Evolutionary conservation across 345 rosid species (phyloP), one percentile per base, ranked within the genome.

Genomic region (Pugionium cornutum): DNA sequence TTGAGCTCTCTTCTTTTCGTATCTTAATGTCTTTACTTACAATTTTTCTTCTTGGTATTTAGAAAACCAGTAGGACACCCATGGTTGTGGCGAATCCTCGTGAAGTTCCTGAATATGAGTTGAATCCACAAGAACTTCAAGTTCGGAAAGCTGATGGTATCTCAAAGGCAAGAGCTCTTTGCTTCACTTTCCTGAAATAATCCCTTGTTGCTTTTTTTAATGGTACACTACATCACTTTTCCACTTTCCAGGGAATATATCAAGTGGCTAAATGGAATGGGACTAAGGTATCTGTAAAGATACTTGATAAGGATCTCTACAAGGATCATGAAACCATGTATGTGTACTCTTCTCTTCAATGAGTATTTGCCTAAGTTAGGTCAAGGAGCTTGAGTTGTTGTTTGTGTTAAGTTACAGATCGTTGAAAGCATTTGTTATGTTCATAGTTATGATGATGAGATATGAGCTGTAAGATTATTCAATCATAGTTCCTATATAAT

Each of bases 211-310:
- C 1, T 59, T 67, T 44, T 41, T 68, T 36, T 36, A 67, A 74
- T 68, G 32, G 47, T n/a, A 8, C 36, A 30, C 11, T 46, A 34
- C 5, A 37, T 36, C 7, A 9, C 51, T 9, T 35, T 45, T 44
- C 28, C 27, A 62, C 44, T 41, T 74, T 5, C 34, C 92, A 94
- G 97, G 99, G 99, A 59, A 64, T 83, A 45, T 94, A 86, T 84
- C 99, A 94, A 87, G 86, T 88, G 66, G 99, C 99, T 69, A 94
- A 88, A 75, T 94, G 99, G 99, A 94, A 94, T 64, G 99, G 99
- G 63, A 90, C 99, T 51, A 90, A 90, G 80, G 96, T 94, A 53
- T 73, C 88, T 47, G 96, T 90, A 18, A 94, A 94, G 95, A 94
- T 94, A 76, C 83, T 94, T 36, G 97, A 90, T 72, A 85, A 74